Conservation (phyloP, 2,329 filamentous ascomycete species). For the Bipolaris cookei region DNA sequence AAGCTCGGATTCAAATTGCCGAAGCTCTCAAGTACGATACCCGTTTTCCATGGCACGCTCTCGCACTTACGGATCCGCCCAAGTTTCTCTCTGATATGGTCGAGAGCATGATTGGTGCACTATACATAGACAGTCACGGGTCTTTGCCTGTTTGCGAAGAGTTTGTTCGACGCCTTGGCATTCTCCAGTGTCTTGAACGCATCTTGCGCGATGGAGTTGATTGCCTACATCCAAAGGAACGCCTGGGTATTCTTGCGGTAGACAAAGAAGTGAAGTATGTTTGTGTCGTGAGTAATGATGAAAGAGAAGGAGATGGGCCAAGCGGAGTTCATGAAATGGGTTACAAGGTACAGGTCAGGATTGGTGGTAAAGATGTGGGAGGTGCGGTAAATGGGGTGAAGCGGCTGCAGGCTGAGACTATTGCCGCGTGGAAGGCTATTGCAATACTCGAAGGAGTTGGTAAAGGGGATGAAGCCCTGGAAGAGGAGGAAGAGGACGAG, state of each 20-base stretch:
- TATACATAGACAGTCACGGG: constrained; percentile 73
- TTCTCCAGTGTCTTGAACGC: constrained; percentile 67
- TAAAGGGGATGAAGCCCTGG: neutral
- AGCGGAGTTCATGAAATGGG: neutral
- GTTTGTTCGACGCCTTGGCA: constrained; percentile 68
- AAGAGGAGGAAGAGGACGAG: constrained; percentile 21
- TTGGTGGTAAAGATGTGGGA: constrained; percentile 45
- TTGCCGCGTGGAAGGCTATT: constrained; percentile 46
- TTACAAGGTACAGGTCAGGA: constrained; percentile 44
- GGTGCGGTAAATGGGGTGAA: constrained; percentile 42
- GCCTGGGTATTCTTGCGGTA: constrained; percentile 66
- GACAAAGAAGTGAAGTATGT: constrained; percentile 62
- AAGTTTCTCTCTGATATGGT: constrained; percentile 60
- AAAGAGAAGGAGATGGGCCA: neutral
- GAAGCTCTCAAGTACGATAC: constrained; percentile 57
- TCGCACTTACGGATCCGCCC: constrained; percentile 62
- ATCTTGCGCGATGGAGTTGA: constrained; percentile 57
- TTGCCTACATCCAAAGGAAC: constrained; percentile 73
- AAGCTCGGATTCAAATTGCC: constrained; percentile 58
- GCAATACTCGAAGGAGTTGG: constrained; percentile 27
- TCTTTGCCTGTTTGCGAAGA: constrained; percentile 56
- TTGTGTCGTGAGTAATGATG: constrained; percentile 23
- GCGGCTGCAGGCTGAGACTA: constrained; percentile 49
- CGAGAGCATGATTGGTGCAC: constrained; percentile 78
- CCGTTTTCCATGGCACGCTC: constrained; percentile 77